Conservation (phyloP, 2,329 filamentous ascomycete genomes). For the Rhinocladiella mackenziei region DNA sequence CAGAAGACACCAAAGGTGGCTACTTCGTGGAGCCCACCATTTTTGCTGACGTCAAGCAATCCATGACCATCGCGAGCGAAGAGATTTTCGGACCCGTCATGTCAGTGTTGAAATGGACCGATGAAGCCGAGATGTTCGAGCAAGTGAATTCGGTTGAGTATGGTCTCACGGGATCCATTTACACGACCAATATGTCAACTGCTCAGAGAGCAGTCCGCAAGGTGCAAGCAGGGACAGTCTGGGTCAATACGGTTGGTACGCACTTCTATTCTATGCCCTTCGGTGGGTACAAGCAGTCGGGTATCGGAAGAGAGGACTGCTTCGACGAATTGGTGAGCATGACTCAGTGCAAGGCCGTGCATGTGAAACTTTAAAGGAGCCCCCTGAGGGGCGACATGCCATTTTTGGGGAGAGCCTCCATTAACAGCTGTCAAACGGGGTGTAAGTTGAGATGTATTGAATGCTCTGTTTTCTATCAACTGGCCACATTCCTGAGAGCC, state of each 20-base stretch:
- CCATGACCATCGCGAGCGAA: constrained; percentile 21
- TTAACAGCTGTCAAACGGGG: too few relatives aligned
- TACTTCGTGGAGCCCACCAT: constrained; percentile 23
- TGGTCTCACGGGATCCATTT: constrained; percentile 12
- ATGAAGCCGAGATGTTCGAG: constrained; percentile 11
- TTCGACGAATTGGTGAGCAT: constrained; percentile 13
- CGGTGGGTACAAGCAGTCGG: constrained; percentile 22
- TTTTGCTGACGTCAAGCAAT: constrained; percentile 16
- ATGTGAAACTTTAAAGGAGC: constrained; percentile 15
- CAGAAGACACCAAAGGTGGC: constrained; percentile 8
- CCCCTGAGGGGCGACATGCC: too few relatives aligned
- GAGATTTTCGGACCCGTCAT: constrained; percentile 25
- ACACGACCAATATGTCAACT: constrained; percentile 9
- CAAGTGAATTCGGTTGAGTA: constrained; percentile 13
- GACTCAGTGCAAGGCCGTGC: constrained; percentile 14
- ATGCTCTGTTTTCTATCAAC: too few relatives aligned
- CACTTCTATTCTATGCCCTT: constrained; percentile 20
- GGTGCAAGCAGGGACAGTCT: constrained; percentile 13
- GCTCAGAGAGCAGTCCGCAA: constrained; percentile 7
- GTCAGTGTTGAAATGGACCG: constrained; percentile 12
- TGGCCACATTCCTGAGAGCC: too few relatives aligned
- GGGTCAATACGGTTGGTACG: constrained; percentile 16
- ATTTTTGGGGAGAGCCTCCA: too few relatives aligned
- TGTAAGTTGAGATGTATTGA: too few relatives aligned
- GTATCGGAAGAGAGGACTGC: constrained; percentile 20